Evolutionary conservation across 2,329 filamentous ascomycete species (phyloP), one percentile per base, ranked within the genome.

Genomic region (Nothophoma quercina): DNA sequence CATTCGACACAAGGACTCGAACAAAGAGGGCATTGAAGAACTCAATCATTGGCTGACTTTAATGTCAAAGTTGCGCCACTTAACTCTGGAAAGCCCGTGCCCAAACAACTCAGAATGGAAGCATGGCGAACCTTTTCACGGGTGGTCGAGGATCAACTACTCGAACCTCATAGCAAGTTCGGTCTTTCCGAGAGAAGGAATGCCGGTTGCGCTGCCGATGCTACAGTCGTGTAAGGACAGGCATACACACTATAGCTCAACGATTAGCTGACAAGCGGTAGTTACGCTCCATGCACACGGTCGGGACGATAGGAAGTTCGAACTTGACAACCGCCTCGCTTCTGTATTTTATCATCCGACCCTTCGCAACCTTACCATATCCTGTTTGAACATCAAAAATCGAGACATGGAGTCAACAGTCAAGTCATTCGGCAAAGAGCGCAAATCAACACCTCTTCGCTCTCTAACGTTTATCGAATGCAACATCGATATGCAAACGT

Each of bases 381-480:
- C 71, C 7, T 74, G 71, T 41, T 49, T 66, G 38, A 64, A 74
- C 32, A 68, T 74, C 8, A 59, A 68, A 9, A 38, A 58, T 8
- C 42, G 39, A 18, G 36, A 60, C 19, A 53, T 53, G 50, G 50
- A 53, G 30, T 48, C 50, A 21, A 48, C 50, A 4, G 48, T 53
- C 18, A 26, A 39, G 18, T 48, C 43, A n/a, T 53, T 48, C 22
- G 39, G 33, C 4, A 53, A 48, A 13, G 60, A 65, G 25, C 58
- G 35, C 15, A 65, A 61, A 40, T 63, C 66, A 1, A 74, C 71
- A 13, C 58, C 68, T 18, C 59, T 75, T 0, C 59, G 58, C 22
- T 70, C 65, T 4, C 49, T 75, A 7, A 69, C 61, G 1, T 62
- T 75, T n/a, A 67, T 74, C 10, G 72, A 75, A 50, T 74, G 71